Evolutionary conservation across 108 stramenopile species (phyloP), one percentile per base, ranked within the genome.

Genomic region (Chaetoceros muelleri): DNA sequence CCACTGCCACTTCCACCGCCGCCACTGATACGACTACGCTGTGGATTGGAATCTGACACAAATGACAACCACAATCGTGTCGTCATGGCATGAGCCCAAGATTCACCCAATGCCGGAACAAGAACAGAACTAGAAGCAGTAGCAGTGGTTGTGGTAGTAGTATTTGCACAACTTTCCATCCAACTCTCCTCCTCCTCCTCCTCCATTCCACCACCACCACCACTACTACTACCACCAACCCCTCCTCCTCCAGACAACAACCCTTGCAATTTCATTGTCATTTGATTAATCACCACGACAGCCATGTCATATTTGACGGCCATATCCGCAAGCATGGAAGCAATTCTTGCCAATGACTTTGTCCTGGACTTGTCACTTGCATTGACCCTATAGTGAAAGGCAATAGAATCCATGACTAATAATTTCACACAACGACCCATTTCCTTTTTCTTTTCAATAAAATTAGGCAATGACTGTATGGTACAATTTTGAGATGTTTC

Each of bases 71-170:
- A 24, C 21, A 95, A 48, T 26, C 95, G 79, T n/a, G 91, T 92
- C 1, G 93, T 79, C 2, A 85, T 71, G 34, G 95, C 87, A 68
- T 97, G 96, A 13, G 96, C 89, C 96, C 96, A 97, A 16, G 88
- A 76, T 51, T 95, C 94, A 34, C 96, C 96, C 48, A 97, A 75
- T 5, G 96, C 93, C 5, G 96, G 94, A 24, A 89, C 86, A 44
- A 79, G 26, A 28, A 67, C 56, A 0, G 72, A 67, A 27, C 57
- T 61, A 20, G 51, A 63, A 30, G 52, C 54, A 50, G 30, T 50
- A 31, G 48, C 56, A 21, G 18, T 28, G 40, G 13, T 23, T 24
- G 20, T 49, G 28, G 5, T 48, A 55, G 2, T 29, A 18, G 18
- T 18, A n/a, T n/a, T n/a, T n/a, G n/a, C n/a, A n/a, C n/a, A n/a